Percentiles rank a stretch among this genome's conserved stretches.
phyloP scores from a whole-genome alignment of 176 grass and related monocot species.

The Cymbopogon citratus region DNA sequence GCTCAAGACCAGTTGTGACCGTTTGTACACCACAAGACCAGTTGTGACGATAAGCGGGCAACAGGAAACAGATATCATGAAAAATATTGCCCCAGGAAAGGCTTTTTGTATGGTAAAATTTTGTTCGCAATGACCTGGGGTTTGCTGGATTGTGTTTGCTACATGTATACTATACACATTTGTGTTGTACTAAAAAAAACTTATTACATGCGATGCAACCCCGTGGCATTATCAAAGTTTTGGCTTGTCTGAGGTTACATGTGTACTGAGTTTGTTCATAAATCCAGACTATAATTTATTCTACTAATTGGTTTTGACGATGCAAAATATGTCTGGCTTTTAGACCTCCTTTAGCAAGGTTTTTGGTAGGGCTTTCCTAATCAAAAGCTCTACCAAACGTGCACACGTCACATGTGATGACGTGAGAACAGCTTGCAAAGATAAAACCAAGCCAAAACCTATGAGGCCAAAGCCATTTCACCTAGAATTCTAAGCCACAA shows the following conservation, averaged over 20 bases:
- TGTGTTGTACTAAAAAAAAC: constrained; percentile 11
- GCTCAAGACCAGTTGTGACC: too few species aligned
- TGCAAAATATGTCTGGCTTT: not conserved
- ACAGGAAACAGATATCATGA: not conserved
- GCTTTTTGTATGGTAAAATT: constrained; percentile 22
- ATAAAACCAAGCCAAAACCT: not conserved
- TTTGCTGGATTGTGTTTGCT: not conserved
- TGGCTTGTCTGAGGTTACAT: not conserved
- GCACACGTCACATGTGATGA: too few species aligned
- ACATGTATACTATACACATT: constrained; percentile 4
- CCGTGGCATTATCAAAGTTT: not conserved
- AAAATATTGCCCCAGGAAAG: not conserved
- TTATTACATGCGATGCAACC: not conserved
- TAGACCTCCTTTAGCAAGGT: not conserved
- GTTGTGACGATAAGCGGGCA: constrained; percentile 13
- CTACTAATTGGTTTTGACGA: not conserved
- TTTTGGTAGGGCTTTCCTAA: not conserved
- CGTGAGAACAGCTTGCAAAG: not conserved
- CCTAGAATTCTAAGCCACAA: not conserved
- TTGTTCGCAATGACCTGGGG: not conserved
- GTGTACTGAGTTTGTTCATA: not conserved
- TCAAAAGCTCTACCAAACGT: not conserved
- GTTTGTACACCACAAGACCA: not conserved
- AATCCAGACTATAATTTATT: not conserved
- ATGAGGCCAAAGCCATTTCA: not conserved